phyloP scores from a whole-genome alignment of 2,329 filamentous ascomycete genomes.

The Lithohypha guttulata region DNA sequence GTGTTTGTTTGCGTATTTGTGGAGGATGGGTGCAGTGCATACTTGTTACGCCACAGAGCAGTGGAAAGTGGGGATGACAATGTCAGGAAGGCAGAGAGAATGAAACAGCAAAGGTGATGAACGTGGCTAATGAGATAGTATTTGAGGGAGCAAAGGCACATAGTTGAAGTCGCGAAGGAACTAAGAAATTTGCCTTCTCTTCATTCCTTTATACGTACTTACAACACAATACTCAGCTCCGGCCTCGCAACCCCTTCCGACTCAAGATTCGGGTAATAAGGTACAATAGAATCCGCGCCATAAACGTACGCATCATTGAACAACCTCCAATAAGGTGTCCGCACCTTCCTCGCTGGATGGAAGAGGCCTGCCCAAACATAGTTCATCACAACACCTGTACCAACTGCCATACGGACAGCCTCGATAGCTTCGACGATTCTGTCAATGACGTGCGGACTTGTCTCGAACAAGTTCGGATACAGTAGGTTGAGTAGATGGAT shows the following conservation, averaged over 20 bases:
- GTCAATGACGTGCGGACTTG: conserved; percentile 95
- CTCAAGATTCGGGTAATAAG: conserved; percentile 81
- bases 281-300: conserved; percentile 85
- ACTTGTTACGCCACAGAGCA: no score
- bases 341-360: conserved; percentile 90
- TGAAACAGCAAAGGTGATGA: no score
- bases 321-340: conserved; percentile 87
- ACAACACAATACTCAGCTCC: conserved; percentile 70
- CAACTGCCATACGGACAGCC: conserved; percentile 85
- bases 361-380: conserved; percentile 97
- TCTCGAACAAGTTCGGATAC: conserved; percentile 96
- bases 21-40: no score
- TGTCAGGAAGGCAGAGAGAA: no score
- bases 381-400: conserved; percentile 87
- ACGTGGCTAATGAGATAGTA: no score
- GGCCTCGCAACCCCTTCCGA: conserved; percentile 68
- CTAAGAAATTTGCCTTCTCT: no score
- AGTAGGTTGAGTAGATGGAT: conserved; percentile 91
- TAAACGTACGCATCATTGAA: conserved; percentile 98
- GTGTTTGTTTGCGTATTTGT: no score
- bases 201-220: no score
- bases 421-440: conserved; percentile 96
- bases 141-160: no score
- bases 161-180: no score
- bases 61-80: no score